Evolutionary conservation across 495 filamentous ascomycete species (phyloP), one percentile per base, ranked within the genome.

Genomic region (Trichoderma erinaceum): DNA sequence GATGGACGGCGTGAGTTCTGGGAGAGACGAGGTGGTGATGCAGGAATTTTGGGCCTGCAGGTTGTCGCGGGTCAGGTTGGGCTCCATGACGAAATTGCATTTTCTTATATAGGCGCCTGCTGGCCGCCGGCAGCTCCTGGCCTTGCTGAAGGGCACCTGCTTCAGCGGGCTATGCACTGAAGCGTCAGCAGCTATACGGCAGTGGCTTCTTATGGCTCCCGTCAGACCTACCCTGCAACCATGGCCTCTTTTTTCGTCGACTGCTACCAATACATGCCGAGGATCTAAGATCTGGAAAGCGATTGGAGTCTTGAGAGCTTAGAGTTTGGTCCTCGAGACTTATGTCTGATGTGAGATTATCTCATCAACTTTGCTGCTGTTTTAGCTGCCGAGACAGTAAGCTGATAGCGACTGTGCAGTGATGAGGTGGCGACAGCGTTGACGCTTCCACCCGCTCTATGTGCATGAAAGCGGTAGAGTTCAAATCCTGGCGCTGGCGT

Each of bases 321-420:
- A 21, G 56, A 61, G 56, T 61, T 61, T 52, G 29, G 56, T 21
- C 27, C 16, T 21, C n/a, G 23, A 23, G 56, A 35, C 56, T 29
- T 61, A 21, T 61, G 27, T 61, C 56, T 61, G 56, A 61, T 27
- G 56, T 61, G 56, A 61, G 56, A 61, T 61, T 61, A 61, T 61
- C 56, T 61, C 56, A 61, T 61, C 56, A 32, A 32, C 10, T 32
- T 11, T 27, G 23, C 25, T 61, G 11, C 25, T 52, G 44, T 12
- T 32, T 15, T 13, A 61, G 10, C 56, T 15, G 56, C 23, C 11
- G 27, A 61, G 25, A 25, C 23, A 13, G 56, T 61, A 61, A 61
- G 56, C 56, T 61, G 56, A 61, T 61, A 38, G 35, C 27, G 21
- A 23, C 48, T 16, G 11, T 6, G 29, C 27, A 61, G 56, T 61